Base-by-base conservation (phyloP, 176 grass and related monocot species). In the Raddia distichophylla region DNA sequence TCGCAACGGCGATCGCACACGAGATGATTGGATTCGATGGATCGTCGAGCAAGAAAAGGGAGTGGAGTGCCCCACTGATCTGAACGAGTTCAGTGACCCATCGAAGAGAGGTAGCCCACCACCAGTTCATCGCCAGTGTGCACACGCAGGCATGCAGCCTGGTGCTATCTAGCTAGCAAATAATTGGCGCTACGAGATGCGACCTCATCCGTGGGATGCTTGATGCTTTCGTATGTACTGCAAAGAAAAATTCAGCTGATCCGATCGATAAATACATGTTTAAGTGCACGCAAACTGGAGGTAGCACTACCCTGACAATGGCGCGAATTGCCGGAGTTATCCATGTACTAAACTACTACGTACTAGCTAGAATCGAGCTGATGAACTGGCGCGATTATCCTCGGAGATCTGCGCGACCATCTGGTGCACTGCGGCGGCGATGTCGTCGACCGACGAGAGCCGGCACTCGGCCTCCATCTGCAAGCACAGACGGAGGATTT, bases 401-500 rank as follows among this genome's bases (percentile, higher is more conserved):
- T 86, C 81, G 49, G 83, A 35, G 57, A 85, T 87, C 33, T 69
- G 76, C 8, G 5, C 73, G 61, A 92, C 53, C 33, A 95, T 95
- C 69, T 88, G 75, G 73, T 95, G 80, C 63, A 95, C 85, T 10
- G 87, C 93, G 37, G 90, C 74, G 12, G 93, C 87, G 68, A 95
- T 88, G n/a, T 95, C 93, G 11, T 95, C 93, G 43, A 82, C 90
- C 27, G 90, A 84, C 14, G 88, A 88, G 19, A 95, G 85, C 65
- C 69, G 64, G 85, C 90, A 92, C 71, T 90, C 71, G 52, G 88
- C 90, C 74, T 93, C 90, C 75, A 95, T 82, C 93, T 95, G 77
- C 48, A 54, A 54, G 34, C 58, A 83, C 7, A 85, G 50, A 15
- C 2, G 35, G 1, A 0, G 16, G 71, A 4, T 22, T 32, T 18